Evolutionary conservation across 768 basidiomycete genomes (phyloP), one percentile per base, ranked within the genome.

Genomic region (Boletus tylopilopsis): DNA sequence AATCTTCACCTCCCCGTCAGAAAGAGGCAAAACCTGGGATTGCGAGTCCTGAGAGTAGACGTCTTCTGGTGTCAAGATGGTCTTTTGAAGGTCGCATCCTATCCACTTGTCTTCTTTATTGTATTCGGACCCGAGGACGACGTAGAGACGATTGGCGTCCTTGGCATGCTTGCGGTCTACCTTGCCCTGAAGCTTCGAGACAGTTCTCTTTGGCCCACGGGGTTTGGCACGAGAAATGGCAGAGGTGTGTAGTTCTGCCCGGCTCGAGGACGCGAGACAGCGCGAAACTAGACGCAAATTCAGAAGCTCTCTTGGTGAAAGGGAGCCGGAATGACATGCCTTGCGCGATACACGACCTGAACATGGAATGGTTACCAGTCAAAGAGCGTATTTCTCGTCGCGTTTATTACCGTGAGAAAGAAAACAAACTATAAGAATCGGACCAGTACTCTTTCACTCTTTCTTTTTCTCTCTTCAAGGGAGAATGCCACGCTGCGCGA

Each of bases 101-200:
- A 65, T 58, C 90, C 92, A 94, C 62, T 81, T 82, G 47, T 71
- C 61, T 47, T 85, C 82, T 46, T 87, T 78, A 52, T 78, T 77
- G 6, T 79, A 73, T 35, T 81, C 75, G 15, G 81, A 81, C 12
- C 94, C 94, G 6, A 93, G 79, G 15, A 94, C 77, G 49, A 87
- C 81, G 57, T 88, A 84, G 15, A 68, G 53, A 86, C 77, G 39
- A 69, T 73, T 46, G 64, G 74, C 25, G 59, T 73, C 35, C 67
- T 68, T 19, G 68, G 73, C 42, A 60, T 61, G 49, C 67, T 64
- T 53, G 52, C 59, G 46, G 70, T 72, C 56, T 75, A 73, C 29
- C 71, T 73, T 51, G 76, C 75, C 53, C 76, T 73, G 51, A 68
- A 72, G 41, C 72, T 63, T 68, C 76, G 80, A 54, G 60, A 62